Evolutionary conservation across 1,284 basidiomycete species (phyloP).

Genomic region (Cutaneotrichosporon cutaneum): DNA sequence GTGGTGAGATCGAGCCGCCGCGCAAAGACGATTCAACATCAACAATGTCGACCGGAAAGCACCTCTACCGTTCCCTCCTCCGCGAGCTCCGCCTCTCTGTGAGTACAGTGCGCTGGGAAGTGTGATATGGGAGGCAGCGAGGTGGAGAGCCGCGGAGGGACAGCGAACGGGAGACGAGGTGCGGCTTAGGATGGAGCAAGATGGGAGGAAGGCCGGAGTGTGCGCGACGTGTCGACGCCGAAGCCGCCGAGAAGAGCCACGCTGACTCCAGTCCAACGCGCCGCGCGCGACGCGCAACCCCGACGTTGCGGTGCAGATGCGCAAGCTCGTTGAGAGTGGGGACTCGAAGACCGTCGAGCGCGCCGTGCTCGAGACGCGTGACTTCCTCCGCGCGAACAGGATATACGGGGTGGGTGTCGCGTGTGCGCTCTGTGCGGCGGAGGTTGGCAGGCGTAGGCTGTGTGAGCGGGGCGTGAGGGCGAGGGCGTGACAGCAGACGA

Average conservation of each 20-base stretch:
- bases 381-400: constrained; percentile 70
- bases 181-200: no score
- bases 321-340: constrained; percentile 57
- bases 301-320: constrained; percentile 59
- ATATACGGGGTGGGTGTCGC: constrained; percentile 57
- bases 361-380: constrained; percentile 65
- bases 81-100: constrained; percentile 50
- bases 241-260: no score
- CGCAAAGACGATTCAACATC: not conserved
- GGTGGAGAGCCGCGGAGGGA: no score
- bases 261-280: constrained; percentile 51
- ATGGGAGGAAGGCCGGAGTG: no score
- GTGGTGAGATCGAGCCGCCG: not conserved
- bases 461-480: not conserved
- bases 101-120: constrained; percentile 19
- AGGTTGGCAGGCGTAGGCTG: not conserved
- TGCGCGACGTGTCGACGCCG: no score
- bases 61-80: constrained; percentile 49
- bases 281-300: constrained; percentile 57
- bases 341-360: constrained; percentile 39
- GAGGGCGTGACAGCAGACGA: not conserved
- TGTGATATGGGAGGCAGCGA: no score
- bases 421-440: not conserved
- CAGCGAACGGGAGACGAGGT: not conserved
- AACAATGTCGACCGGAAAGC: constrained; percentile 23